Evolutionary conservation across 2,329 filamentous ascomycete genomes (phyloP), one percentile per base, ranked within the genome.

Genomic region (Dactylellina leptospora): DNA sequence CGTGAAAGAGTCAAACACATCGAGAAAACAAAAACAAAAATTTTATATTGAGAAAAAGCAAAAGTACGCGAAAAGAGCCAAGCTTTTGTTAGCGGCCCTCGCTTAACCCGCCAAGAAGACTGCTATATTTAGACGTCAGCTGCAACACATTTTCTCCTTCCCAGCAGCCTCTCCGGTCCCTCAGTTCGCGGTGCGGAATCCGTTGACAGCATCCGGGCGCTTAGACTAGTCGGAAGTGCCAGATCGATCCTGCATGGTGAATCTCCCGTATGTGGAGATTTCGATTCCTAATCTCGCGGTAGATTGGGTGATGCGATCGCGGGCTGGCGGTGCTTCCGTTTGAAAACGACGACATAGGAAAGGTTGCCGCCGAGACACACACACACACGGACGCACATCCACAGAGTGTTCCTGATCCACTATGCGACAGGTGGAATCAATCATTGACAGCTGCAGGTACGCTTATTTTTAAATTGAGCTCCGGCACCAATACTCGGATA

Each of bases 41-140:
- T 50, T 58, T 71, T 63, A 63, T 63, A 71, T 59, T 28, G 33
- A 5, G 16, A 59, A 71, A 53, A 71, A 71, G 66, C 66, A 71
- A 71, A 50, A 58, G 45, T 3, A 9, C 9, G 25, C 8, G 20
- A 53, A 38, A 40, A 38, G 16, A 16, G 56, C 66, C 66, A 71
- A 71, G 66, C 66, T 71, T 71, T 62, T 23, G 20, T 28, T 62
- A 63, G 51, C 58, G 66, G 36, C 3, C 3, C 30, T 71, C 66
- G 66, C 58, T 71, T 63, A 62, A 10, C 18, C 36, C 27, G 58
- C 58, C 66, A 71, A 71, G 66, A 33, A 36, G 63, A n/a, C 11
- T 71, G 51, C 66, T 71, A 71, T 71, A 71, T 71, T 71, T 71
- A 71, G 66, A 71, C 66, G 66, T 63, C 66, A 59, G 22, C 28